Evolutionary conservation across 331 rosid species (phyloP).

Genomic region (Erythrophleum ivorense): DNA sequence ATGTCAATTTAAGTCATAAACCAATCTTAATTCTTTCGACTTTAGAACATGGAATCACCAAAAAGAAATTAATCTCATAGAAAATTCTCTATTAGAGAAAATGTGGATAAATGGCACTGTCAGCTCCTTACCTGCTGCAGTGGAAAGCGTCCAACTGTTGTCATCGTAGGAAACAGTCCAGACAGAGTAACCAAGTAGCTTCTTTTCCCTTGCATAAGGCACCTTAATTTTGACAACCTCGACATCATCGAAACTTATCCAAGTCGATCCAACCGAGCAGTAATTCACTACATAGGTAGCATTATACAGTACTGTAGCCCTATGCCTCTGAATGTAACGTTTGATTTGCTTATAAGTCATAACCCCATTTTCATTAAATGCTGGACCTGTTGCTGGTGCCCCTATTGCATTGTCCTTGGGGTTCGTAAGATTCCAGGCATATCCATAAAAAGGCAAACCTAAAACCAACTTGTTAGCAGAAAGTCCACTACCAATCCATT

Average conservation of each 20-base stretch:
- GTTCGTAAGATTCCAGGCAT: constrained; percentile 39
- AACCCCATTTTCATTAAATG: not conserved
- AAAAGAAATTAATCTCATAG: not conserved
- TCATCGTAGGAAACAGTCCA: constrained; percentile 51
- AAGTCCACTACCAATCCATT: constrained; percentile 38
- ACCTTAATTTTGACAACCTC: constrained; percentile 39
- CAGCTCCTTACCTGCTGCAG: constrained; percentile 37
- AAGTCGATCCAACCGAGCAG: constrained; percentile 38
- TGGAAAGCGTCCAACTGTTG: constrained; percentile 50
- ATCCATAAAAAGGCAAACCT: constrained; percentile 43
- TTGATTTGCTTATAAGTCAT: constrained; percentile 34
- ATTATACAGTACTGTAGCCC: constrained; percentile 25
- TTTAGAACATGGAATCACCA: too few species aligned
- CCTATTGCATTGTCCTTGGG: constrained; percentile 28
- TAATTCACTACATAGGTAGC: constrained; percentile 41
- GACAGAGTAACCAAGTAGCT: constrained; percentile 46
- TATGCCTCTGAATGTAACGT: constrained; percentile 1
- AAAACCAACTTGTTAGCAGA: constrained; percentile 31
- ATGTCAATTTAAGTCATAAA: too few species aligned
- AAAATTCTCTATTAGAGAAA: not conserved
- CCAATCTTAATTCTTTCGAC: too few species aligned
- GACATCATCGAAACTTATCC: constrained; percentile 52
- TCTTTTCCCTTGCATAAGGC: constrained; percentile 47
- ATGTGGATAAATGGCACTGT: too few species aligned
- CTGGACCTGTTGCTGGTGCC: constrained; percentile 33